Percentiles rank a stretch among this genome's conserved stretches.
Evolutionary conservation across 805 yeast species (phyloP).

Genomic region (Maudiozyma serrabonitensis): DNA sequence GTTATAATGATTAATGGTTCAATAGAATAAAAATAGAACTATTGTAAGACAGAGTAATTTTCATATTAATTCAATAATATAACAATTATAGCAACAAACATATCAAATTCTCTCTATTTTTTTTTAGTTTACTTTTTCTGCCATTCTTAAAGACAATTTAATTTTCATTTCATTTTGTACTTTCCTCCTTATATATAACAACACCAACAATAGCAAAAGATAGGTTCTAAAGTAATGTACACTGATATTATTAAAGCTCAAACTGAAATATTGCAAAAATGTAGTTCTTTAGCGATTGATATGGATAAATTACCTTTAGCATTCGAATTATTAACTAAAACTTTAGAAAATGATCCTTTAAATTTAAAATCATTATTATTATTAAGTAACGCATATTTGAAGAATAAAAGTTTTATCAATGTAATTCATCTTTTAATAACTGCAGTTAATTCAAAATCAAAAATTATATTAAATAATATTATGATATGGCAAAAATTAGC

Average conservation of each 20-base stretch:
- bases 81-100: too few species aligned
- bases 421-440: constrained; percentile 11
- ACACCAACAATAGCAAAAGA: not conserved
- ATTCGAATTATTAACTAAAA: constrained; percentile 9
- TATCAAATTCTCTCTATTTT: too few species aligned
- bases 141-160: too few species aligned
- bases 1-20: too few species aligned
- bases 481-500: constrained; percentile 20
- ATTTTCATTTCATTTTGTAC: too few species aligned
- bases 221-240: not conserved
- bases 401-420: constrained; percentile 9
- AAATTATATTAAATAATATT: constrained; percentile 6
- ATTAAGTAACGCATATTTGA: constrained; percentile 11
- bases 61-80: too few species aligned
- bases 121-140: too few species aligned
- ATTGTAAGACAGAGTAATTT: too few species aligned
- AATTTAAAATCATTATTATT: constrained; percentile 11
- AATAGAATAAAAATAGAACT: too few species aligned
- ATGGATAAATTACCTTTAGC: constrained; percentile 15
- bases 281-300: constrained; percentile 19
- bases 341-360: constrained; percentile 10
- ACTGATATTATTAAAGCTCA: constrained; percentile 3
- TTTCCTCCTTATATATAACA: too few species aligned
- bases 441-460: constrained; percentile 10
- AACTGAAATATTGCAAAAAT: constrained; percentile 11